Percentiles rank a stretch among this genome's conserved stretches.
Conservation (phyloP, 192 early-diverging fungal species). For the Mortierella antarctica region DNA sequence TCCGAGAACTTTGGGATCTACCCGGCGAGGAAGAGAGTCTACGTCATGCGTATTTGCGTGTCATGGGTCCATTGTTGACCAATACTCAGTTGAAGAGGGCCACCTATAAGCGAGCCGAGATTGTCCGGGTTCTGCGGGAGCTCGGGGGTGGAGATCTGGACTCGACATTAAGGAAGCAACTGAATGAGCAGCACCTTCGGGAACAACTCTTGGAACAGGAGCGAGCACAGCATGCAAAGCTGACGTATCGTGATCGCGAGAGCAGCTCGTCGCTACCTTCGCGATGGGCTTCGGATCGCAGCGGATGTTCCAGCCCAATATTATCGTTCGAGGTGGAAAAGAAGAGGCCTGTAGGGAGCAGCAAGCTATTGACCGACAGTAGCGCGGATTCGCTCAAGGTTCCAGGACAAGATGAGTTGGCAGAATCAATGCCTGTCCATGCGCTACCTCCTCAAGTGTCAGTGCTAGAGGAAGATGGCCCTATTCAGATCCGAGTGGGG, state of each 20-base stretch:
- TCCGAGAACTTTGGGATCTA: conserved; percentile 87
- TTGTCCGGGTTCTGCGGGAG: conserved; percentile 54
- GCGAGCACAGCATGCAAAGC: background rate
- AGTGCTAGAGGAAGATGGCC: background rate
- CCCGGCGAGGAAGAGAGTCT: conserved; percentile 72
- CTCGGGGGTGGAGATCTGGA: conserved; percentile 50
- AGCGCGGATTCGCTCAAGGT: conserved; percentile 17
- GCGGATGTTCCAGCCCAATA: conserved; percentile 21
- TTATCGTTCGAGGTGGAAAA: conserved; percentile 16
- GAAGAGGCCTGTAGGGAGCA: conserved; percentile 1
- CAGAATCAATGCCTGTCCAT: background rate
- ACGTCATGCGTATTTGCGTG: conserved; percentile 75
- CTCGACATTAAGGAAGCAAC: conserved; percentile 15
- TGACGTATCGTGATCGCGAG: conserved; percentile 37
- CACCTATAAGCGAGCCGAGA: conserved; percentile 63
- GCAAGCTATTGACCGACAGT: conserved; percentile 8
- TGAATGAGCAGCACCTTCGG: conserved; percentile 20
- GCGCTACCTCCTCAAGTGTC: background rate
- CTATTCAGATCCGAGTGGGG: background rate
- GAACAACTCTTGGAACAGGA: conserved; percentile 21
- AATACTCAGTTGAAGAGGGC: conserved; percentile 65
- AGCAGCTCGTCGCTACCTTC: conserved; percentile 8
- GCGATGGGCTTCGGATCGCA: conserved; percentile 22
- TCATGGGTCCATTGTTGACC: conserved; percentile 71
- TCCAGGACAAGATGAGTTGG: conserved; percentile 7